Evolutionary conservation across 345 rosid genomes (phyloP).

Genomic region (Hibiscus trionum): DNA sequence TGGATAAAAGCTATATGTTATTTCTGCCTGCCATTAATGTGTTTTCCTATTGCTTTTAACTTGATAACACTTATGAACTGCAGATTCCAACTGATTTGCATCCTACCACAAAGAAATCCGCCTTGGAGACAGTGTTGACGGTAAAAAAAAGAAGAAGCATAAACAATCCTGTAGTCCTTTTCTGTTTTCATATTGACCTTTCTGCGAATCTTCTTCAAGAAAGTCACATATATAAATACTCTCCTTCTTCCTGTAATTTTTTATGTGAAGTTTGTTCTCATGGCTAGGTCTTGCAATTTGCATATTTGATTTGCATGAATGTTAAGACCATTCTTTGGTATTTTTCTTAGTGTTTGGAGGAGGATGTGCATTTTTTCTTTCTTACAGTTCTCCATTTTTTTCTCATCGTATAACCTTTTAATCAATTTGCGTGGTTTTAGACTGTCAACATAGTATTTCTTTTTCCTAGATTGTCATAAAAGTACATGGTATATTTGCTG

Average conservation of each 20-base stretch:
- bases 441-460: no score
- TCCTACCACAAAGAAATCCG: slow-evolving; percentile 84
- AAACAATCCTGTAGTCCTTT: background rate
- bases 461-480: background rate
- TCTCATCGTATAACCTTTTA: background rate
- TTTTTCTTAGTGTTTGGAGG: background rate
- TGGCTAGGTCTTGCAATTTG: background rate
- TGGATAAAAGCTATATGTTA: background rate
- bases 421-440: background rate
- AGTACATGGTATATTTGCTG: background rate
- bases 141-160: slow-evolving; percentile 30
- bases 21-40: background rate
- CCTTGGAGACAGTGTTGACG: slow-evolving; percentile 97
- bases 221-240: background rate
- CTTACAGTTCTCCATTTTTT: background rate
- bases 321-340: background rate
- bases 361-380: background rate
- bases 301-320: background rate
- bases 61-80: slow-evolving; percentile 11
- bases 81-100: slow-evolving; percentile 98
- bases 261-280: background rate
- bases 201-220: background rate
- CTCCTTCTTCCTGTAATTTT: background rate
- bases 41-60: slow-evolving; percentile 6
- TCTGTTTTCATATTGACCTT: background rate